Evolutionary conservation across 1,284 basidiomycete genomes (phyloP), one percentile per base, ranked within the genome.

Genomic region (Malassezia nana): DNA sequence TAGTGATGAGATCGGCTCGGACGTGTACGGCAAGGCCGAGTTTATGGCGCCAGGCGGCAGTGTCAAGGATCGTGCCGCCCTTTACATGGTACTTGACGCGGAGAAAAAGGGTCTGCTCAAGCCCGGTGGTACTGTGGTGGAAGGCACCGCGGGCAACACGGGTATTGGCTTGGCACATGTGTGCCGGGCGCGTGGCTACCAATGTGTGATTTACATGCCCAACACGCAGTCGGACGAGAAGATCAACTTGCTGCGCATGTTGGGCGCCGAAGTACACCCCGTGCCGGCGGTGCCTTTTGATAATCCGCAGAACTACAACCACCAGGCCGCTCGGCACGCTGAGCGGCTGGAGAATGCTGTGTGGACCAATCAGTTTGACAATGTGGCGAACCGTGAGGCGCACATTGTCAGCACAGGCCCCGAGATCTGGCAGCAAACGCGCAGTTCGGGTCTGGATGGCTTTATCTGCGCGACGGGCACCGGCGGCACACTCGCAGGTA

Each of bases 321-420:
- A 98, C 78, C 92, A 92, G 77, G 94, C 94, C 28, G 83, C 84
- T 48, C 85, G 89, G 58, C 88, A 85, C 64, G 92, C 92, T 41
- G 81, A 83, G 50, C 76, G 77, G n/a, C 77, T 85, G 29, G 81
- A 83, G n/a, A 95, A 95, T 71, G 86, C 90, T 18, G 83, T 96
- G 55, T 99, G 94, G 92, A 96, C 90, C n/a, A 85, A 98, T 78
- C 92, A 98, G 76, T 96, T 96, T 73, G 91, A 96, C 77, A 95
- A 95, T 76, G 87, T 87, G 13, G 76, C 75, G 50, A 98, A 98
- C 75, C 83, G 92, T 13, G 75, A 84, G 32, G 85, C 85, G 15
- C 92, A 98, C 75, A 92, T 94, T 74, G 75, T 81, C 49, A 83
- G 89, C 8, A 98, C 92, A 4, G 92, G 91, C 1, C 94, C 92